Base-by-base conservation (phyloP, 495 filamentous ascomycete genomes). In the Aspergillus panamensis region DNA sequence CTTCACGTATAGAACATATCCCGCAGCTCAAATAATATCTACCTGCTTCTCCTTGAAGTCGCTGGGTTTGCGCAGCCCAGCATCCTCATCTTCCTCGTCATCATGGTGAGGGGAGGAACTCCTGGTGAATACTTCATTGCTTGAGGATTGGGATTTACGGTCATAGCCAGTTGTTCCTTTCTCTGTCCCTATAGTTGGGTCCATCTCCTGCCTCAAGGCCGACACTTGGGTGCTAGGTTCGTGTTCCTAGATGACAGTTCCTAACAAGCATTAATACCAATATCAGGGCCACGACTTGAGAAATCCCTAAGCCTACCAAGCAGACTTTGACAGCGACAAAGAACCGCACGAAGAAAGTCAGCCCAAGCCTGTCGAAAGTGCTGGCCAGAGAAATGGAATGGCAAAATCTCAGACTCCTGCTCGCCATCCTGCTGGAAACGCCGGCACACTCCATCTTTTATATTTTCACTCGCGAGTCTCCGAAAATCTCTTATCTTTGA, bases 31-130 rank as follows among this genome's bases (percentile, higher is more conserved):
- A 16, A 6, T 33, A 6, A 2, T 13, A 25, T 29, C 53, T 10
- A 56, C 63, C 60, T 66, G 63, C 48, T 60, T 60, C 35, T 63
- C 44, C 33, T 59, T 62, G 30, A 42, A 66, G 56, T 66, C 63
- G 17, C 48, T 58, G 14, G 63, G 63, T 13, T 50, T 59, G n/a
- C 57, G 55, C 43, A 66, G 48, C 1, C 63, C 57, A 9, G 63
- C 59, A 42, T 66, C 57, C 0, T 60, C 62, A 52, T 65, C 63
- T 14, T 54, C 53, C 12, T 55, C 57, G 16, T n/a, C 52, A 40
- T 51, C 4, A 50, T 40, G 32, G 32, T 54, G 30, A 44, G 29
- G 17, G 40, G 25, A 49, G 4, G 45, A 47, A 8, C 25, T 48
- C 48, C 50, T 37, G 32, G 39, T 56, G 29, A 44, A 55, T 9